Base-by-base conservation (phyloP, 176 grass and related monocot species). In the Juncus effusus region DNA sequence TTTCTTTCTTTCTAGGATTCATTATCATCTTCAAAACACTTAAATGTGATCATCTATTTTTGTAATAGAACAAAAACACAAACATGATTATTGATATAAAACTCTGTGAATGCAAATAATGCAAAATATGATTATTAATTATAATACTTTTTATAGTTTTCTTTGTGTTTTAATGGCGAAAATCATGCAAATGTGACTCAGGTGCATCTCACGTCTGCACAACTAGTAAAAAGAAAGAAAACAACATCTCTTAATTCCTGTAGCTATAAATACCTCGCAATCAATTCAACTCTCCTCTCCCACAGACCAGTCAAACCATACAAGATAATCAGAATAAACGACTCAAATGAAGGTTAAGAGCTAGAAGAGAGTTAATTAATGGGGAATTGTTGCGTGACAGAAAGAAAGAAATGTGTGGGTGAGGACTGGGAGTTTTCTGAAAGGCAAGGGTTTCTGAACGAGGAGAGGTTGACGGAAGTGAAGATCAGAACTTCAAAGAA, bases 401-500 rank as follows among this genome's bases (percentile, higher is more conserved):
- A 74, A 4, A 73, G 72, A 59, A 78, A 82, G 4, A 83, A 40
- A 59, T 86, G 75, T 75, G 53, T 82, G 11, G 15, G 42, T 7
- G 51, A 59, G 4, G 88, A 84, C 51, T 75, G 83, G 83, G 83
- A 87, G 4, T 14, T 67, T 16, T 52, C 76, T 58, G 5, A 36
- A 54, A 4, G 6, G 36, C 2, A 3, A 36, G 47, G 16, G n/a
- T 36, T 67, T 65, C 47, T 5, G 11, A 28, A 59, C 60, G 38
- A 49, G 0, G 58, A 39, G 55, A 52, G 40, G 61, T 40, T 51
- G 40, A 59, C 38, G 50, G 82, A 89, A 72, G 82, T 95, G 63
- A 95, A 80, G 41, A 89, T 95, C 68, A 72, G 76, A 72, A 86
- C 89, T 77, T 78, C 49, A 4, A 75, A 82, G 73, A 45, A 76